Percentiles rank a stretch among this genome's conserved stretches.
These are phyloP conservation scores for Quercus gilva DNA, from an alignment of 306 rosid species.

Conservation along the genomic window DNA sequence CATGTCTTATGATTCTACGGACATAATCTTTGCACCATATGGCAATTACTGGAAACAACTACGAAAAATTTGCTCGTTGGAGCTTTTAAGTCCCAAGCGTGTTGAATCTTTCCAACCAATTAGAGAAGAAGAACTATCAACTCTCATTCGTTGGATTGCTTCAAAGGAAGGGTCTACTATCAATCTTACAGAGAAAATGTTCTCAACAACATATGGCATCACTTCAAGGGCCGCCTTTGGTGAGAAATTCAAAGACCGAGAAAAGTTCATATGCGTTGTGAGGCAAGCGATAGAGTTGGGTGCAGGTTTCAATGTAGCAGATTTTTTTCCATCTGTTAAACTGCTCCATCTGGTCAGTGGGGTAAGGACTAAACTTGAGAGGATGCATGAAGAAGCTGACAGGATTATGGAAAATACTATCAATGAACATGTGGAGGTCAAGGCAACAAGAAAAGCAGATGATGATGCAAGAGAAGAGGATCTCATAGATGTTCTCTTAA, in stretches of 20 bases:
- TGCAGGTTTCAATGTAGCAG: conserved; percentile 27
- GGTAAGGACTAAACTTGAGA: conserved; percentile 25
- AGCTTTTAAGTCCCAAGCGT: conserved; percentile 27
- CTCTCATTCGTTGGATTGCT: background rate
- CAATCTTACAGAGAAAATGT: conserved; percentile 26
- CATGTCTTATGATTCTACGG: background rate
- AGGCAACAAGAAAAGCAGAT: background rate
- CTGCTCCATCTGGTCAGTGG: conserved; percentile 25
- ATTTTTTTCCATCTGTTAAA: conserved; percentile 38
- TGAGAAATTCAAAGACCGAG: conserved; percentile 21
- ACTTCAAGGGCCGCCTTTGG: conserved; percentile 39
- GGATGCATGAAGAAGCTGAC: background rate
- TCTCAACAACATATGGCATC: conserved; percentile 5
- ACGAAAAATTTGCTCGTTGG: conserved; percentile 16
- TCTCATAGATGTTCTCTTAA: conserved; percentile 11
- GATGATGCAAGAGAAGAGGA: background rate
- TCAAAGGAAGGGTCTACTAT: conserved; percentile 13
- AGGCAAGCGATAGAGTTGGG: background rate
- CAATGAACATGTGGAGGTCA: background rate
- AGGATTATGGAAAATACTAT: conserved; percentile 11
- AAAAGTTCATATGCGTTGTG: background rate
- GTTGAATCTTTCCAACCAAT: conserved; percentile 21
- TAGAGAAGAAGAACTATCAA: conserved; percentile 27
- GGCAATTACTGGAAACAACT: conserved; percentile 36
- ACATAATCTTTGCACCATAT: conserved; percentile 13